phyloP scores from a whole-genome alignment of 805 yeast species.

The Starmerella khaoyaiensis region DNA sequence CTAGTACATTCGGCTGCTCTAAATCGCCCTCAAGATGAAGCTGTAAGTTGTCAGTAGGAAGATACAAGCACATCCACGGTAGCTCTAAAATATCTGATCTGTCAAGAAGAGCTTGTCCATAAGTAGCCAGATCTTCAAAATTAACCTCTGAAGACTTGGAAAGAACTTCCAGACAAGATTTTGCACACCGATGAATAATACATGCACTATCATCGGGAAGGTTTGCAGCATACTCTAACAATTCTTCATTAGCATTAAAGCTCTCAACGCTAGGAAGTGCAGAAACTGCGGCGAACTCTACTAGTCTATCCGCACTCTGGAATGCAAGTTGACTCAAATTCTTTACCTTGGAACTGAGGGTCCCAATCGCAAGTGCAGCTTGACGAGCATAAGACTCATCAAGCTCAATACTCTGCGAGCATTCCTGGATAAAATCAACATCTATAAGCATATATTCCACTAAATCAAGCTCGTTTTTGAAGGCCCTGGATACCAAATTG shows the following conservation, averaged over 20 bases:
- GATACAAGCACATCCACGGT: constrained; percentile 1
- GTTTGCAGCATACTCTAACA: constrained; percentile 3
- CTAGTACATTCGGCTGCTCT: not conserved
- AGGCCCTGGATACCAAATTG: constrained; percentile 9
- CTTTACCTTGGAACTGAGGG: not conserved
- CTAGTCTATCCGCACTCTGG: not conserved
- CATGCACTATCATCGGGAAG: constrained; percentile 5
- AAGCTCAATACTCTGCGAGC: constrained; percentile 1
- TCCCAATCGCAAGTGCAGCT: not conserved
- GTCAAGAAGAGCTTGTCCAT: constrained; percentile 3
- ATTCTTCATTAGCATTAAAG: not conserved
- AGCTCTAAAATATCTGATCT: constrained; percentile 1
- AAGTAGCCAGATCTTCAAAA: too few relatives aligned
- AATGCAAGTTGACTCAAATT: constrained; percentile 2
- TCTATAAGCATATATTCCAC: constrained; percentile 13
- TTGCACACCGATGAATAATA: constrained; percentile 1
- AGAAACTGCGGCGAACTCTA: constrained; percentile 8
- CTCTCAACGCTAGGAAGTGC: too few relatives aligned
- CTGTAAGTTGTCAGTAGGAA: not conserved
- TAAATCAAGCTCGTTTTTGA: not conserved
- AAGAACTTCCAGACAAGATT: constrained; percentile 3
- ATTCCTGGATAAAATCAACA: constrained; percentile 4
- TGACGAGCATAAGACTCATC: not conserved
- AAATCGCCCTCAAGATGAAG: not conserved
- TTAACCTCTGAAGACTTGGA: not conserved